These are phyloP conservation scores for Tuber indicum DNA, from an alignment of 495 filamentous ascomycete species.

Conservation along the genomic window DNA sequence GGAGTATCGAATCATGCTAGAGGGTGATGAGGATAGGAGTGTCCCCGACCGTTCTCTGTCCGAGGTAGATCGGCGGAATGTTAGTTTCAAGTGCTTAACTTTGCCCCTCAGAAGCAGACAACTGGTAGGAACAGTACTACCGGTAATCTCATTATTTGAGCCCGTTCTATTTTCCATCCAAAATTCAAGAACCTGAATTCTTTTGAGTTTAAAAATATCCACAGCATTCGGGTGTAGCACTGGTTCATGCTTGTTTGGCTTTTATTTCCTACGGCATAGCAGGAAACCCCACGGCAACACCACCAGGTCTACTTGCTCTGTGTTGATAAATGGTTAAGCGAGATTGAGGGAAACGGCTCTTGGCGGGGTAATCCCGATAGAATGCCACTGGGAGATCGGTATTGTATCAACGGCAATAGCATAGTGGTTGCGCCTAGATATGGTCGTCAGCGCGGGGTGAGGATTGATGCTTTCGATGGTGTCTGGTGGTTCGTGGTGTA, in stretches of 20 bases:
- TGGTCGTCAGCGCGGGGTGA: too few relatives aligned
- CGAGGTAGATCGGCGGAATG: background rate
- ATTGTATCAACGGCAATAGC: background rate
- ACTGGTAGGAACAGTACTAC: background rate
- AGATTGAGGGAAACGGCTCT: background rate
- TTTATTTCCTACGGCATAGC: background rate
- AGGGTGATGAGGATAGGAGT: background rate
- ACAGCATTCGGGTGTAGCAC: background rate
- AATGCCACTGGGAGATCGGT: background rate
- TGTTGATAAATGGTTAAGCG: background rate
- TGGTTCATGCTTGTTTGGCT: background rate
- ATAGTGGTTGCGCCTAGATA: too few relatives aligned
- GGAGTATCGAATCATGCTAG: too few relatives aligned
- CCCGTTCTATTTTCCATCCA: background rate
- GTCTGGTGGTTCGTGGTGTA: too few relatives aligned
- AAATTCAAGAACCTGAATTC: background rate
- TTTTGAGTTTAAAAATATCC: background rate
- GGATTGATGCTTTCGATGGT: too few relatives aligned
- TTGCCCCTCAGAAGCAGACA: background rate
- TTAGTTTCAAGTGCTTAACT: too few relatives aligned
- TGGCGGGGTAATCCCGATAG: background rate
- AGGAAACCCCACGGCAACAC: background rate
- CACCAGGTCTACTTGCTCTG: background rate
- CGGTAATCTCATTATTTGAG: background rate
- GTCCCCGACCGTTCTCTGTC: background rate